Conservation (phyloP, 352 stramenopile genomes). For the Pythium oligandrum region DNA sequence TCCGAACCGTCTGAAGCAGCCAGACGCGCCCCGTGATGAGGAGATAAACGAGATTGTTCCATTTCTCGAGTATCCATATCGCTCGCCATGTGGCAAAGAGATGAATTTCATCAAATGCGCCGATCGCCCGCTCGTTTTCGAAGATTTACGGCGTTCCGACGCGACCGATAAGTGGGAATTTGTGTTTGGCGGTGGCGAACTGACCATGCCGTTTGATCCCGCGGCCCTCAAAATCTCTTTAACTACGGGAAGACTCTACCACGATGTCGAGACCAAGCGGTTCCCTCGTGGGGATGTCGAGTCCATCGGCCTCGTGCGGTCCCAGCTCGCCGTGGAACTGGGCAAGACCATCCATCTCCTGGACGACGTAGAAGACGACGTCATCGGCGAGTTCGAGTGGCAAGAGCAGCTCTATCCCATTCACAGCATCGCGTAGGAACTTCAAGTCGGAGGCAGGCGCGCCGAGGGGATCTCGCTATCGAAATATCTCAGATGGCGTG, state of each 20-base stretch:
- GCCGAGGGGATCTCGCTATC: no score
- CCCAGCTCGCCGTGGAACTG: conserved; percentile 73
- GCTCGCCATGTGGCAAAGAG: conserved; percentile 74
- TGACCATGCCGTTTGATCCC: conserved; percentile 51
- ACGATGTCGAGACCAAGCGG: conserved; percentile 52
- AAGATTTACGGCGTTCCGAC: conserved; percentile 36
- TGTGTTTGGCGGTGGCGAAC: conserved; percentile 48
- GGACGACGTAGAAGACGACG: conserved; percentile 17
- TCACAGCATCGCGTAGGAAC: conserved; percentile 33
- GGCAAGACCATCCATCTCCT: conserved; percentile 49
- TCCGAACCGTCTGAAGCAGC: conserved; percentile 19
- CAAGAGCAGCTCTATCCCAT: conserved; percentile 31
- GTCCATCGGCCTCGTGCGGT: conserved; percentile 51
- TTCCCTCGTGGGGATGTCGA: conserved; percentile 23
- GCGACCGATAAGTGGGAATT: conserved; percentile 30
- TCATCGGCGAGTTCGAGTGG: conserved; percentile 58
- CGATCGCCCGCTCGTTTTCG: conserved; percentile 71
- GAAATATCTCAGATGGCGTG: no score
- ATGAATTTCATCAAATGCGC: conserved; percentile 88
- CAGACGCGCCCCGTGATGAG: background rate
- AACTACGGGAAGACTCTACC: conserved; percentile 66
- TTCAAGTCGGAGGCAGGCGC: background rate
- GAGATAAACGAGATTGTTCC: conserved; percentile 16
- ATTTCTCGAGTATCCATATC: conserved; percentile 68
- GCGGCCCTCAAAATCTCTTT: conserved; percentile 54